Conservation (phyloP, 2,329 filamentous ascomycete species). For the Zymoseptoria brevis region DNA sequence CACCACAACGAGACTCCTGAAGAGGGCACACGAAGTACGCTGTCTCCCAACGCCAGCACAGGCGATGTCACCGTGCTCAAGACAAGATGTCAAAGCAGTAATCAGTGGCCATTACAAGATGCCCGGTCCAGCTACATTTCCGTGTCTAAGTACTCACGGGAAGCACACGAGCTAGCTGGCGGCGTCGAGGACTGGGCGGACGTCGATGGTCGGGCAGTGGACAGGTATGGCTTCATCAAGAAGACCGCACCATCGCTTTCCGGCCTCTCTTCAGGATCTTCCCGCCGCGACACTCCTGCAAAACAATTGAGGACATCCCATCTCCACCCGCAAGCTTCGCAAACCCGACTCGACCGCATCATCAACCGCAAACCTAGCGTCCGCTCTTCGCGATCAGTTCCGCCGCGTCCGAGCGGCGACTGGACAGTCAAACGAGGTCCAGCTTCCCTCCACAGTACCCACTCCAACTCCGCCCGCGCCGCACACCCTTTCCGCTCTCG, state of each 20-base stretch:
- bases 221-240: conserved; percentile 58
- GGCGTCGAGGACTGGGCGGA: conserved; percentile 60
- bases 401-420: conserved; percentile 19
- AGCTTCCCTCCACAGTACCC: conserved; percentile 31
- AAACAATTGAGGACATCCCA: conserved; percentile 55
- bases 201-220: conserved; percentile 50
- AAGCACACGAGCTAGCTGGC: conserved; percentile 51
- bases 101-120: conserved; percentile 6
- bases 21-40: not conserved
- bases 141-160: conserved; percentile 27
- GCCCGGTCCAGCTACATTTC: conserved; percentile 12
- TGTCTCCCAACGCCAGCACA: not conserved
- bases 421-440: conserved; percentile 28
- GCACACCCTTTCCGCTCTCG: conserved; percentile 41
- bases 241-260: conserved; percentile 32
- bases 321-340: conserved; percentile 48
- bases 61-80: conserved; percentile 4
- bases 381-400: conserved; percentile 34
- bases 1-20: not conserved
- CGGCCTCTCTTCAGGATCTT: conserved; percentile 18
- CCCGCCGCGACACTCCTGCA: conserved; percentile 11
- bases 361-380: conserved; percentile 43
- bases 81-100: conserved; percentile 3
- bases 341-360: conserved; percentile 47
- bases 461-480: conserved; percentile 33